Evolutionary conservation across 2,329 filamentous ascomycete species (phyloP).

Genomic region (Colletotrichum lupini): DNA sequence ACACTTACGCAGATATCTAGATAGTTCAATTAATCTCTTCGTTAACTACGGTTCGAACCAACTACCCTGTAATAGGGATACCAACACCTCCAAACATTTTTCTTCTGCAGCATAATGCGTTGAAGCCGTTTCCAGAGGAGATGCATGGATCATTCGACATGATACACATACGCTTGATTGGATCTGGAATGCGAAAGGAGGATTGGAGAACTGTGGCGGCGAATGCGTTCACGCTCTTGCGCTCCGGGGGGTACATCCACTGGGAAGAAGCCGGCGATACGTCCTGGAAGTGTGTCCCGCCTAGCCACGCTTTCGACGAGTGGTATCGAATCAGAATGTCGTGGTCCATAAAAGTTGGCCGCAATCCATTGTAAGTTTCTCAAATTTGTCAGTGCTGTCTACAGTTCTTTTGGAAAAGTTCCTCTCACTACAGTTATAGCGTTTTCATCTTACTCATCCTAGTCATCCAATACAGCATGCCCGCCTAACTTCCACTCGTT

Average conservation of each 20-base stretch:
- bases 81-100: slow-evolving; percentile 32
- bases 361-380: neutral
- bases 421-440: too few relatives aligned
- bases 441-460: too few relatives aligned
- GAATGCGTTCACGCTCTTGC: slow-evolving; percentile 27
- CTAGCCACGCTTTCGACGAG: slow-evolving; percentile 22
- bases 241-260: slow-evolving; percentile 34
- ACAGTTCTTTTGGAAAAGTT: neutral
- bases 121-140: slow-evolving; percentile 32
- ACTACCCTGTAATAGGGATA: too few relatives aligned
- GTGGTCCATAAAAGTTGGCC: neutral
- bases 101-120: slow-evolving; percentile 18
- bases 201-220: slow-evolving; percentile 29
- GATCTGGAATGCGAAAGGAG: slow-evolving; percentile 27
- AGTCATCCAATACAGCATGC: neutral
- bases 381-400: neutral
- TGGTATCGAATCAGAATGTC: neutral
- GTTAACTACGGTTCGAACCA: too few relatives aligned
- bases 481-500: neutral
- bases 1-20: too few relatives aligned
- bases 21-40: too few relatives aligned
- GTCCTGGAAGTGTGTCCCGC: slow-evolving; percentile 10
- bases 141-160: slow-evolving; percentile 32
- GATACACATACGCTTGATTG: slow-evolving; percentile 33
- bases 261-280: slow-evolving; percentile 34